These are phyloP conservation scores for Shiraia bambusicola DNA, from an alignment of 2,329 filamentous ascomycete genomes.

Conservation along the genomic window DNA sequence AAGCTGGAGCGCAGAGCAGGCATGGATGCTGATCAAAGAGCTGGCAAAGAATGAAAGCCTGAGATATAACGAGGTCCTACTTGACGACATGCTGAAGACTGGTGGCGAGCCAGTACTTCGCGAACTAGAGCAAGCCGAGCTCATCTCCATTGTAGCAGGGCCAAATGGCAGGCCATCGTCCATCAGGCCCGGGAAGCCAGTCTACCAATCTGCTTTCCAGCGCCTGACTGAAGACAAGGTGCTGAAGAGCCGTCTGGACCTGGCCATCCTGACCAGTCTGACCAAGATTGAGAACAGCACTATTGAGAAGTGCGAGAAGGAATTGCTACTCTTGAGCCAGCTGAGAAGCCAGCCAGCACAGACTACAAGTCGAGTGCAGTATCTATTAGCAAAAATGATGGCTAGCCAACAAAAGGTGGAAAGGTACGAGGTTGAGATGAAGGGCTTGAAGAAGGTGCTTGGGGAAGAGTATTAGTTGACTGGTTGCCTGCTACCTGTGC, in stretches of 20 bases:
- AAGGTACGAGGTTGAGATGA: slow-evolving; percentile 72
- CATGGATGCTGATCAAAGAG: slow-evolving; percentile 82
- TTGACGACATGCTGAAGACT: slow-evolving; percentile 71
- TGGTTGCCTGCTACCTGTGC: too few species aligned
- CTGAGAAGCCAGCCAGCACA: slow-evolving; percentile 71
- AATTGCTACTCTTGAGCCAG: slow-evolving; percentile 70
- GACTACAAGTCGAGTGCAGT: slow-evolving; percentile 66
- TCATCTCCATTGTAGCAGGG: slow-evolving; percentile 73
- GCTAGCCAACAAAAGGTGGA: slow-evolving; percentile 74
- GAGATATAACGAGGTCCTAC: slow-evolving; percentile 81
- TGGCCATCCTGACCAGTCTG: slow-evolving; percentile 68
- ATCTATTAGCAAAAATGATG: slow-evolving; percentile 72
- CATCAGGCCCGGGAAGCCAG: slow-evolving; percentile 79
- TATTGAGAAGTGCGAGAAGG: slow-evolving; percentile 77
- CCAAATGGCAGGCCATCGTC: slow-evolving; percentile 73
- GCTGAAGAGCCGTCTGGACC: slow-evolving; percentile 67
- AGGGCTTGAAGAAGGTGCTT: slow-evolving; percentile 69
- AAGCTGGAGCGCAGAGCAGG: slow-evolving; percentile 81
- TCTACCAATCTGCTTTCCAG: slow-evolving; percentile 82
- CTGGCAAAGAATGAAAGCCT: slow-evolving; percentile 69
- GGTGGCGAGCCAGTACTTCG: slow-evolving; percentile 76
- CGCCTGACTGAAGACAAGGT: slow-evolving; percentile 70
- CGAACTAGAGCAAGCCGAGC: slow-evolving; percentile 78
- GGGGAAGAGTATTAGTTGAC: slow-evolving; percentile 48
- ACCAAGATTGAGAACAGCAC: slow-evolving; percentile 70